Evolutionary conservation across 768 basidiomycete genomes (phyloP), one percentile per base, ranked within the genome.

Genomic region (Trametes coccinea): DNA sequence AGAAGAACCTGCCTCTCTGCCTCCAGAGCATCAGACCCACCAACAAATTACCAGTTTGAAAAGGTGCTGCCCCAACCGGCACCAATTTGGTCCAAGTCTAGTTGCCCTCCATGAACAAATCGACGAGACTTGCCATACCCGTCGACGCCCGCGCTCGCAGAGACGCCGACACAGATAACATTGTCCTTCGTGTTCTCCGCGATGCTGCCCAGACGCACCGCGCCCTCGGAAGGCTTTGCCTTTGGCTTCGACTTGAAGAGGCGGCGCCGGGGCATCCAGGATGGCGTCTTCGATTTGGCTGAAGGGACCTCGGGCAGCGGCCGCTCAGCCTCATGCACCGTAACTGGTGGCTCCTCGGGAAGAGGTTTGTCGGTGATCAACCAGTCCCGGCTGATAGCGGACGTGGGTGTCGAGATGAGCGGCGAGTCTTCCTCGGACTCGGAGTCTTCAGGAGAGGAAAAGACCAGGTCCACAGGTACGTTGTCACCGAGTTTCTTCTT

Each of bases 391-490:
- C 62, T 64, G 43, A 47, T 22, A 14, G 37, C 29, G 5, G 59
- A 64, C 7, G 62, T 64, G 2, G 62, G 62, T 7, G 62, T 60
- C 0, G 54, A 30, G 43, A 64, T 10, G 30, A 65, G 46, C 0
- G 66, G 67, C 14, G 64, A 58, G 41, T 65, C 63, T 40, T 65
- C 63, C 34, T 60, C 66, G 5, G 59, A 56, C 9, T 67, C 66
- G 16, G 57, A 51, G 9, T 57, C 58, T 37, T 59, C 61, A 11
- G 50, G 67, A 13, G 34, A 55, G 6, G 84, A 80, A 72, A 88
- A 89, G 52, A 90, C 83, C 33, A 88, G 78, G 40, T 82, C 77
- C 2, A 80, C 64, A 6, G 88, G 89, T 22, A 89, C 83, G 30
- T 80, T 83, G 17, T 87, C 78, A 0, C 89, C 89, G 2, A 90